Base-by-base conservation (phyloP, 441 rosid genomes). In the Corymbia calophylla region DNA sequence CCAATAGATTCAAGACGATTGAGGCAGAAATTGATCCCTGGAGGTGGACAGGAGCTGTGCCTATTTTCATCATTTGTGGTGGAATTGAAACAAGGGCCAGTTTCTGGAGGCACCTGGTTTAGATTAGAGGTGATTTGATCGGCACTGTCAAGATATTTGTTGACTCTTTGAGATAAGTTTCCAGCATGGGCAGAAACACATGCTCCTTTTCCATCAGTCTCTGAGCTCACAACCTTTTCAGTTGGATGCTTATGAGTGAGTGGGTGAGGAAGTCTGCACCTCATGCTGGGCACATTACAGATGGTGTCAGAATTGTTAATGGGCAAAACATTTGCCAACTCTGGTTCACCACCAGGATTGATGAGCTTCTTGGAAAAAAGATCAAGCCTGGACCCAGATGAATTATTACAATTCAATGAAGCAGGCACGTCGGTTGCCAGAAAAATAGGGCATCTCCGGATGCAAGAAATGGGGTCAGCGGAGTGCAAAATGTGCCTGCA, bases 1-100 rank as follows among this genome's bases (percentile, higher is more conserved):
- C 95, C 95, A 92, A 92, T 91, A 89, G 88, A 92, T 27, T 94
- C 93, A 90, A 97, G 99, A 64, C 94, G 97, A 87, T 97, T 98
- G 88, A 97, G 91, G 93, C 94, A 96, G 92, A 96, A 95, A 89
- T 93, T 96, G 96, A 95, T 96, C 92, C 97, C 97, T 44, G 94
- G 93, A 73, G 93, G 88, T 51, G 86, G 91, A 86, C 91, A 87
- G 70, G 89, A 90, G 88, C 85, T 87, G 27, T 27, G 54, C 88
- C 48, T 51, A 84, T 70, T 54, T 60, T 91, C 93, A 25, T 87
- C 91, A 85, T 88, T 87, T 81, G 68, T 15, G 21, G 31, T 86
- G 55, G 84, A 81, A 90, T 90, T 91, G 87, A 88, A 31, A 62
- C 7, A 27, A 48, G 87, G 87, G 89, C 55, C 90, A 90, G 87